Evolutionary conservation across 2,329 filamentous ascomycete species (phyloP).

Genomic region (Nemania sp.): DNA sequence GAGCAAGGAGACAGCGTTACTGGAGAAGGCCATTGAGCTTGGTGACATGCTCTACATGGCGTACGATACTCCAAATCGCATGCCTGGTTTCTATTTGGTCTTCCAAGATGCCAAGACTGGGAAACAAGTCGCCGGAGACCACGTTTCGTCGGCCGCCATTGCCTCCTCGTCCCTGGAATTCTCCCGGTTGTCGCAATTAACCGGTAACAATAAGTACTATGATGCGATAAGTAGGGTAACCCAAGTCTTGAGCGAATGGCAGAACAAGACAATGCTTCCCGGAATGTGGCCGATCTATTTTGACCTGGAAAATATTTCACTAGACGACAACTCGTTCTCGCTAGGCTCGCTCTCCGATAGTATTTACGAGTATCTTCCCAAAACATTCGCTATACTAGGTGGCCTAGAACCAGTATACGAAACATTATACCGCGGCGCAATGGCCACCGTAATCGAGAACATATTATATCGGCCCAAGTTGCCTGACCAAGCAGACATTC

Average conservation of each 20-base stretch:
- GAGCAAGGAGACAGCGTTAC: slow-evolving; percentile 55
- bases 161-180: slow-evolving; percentile 78
- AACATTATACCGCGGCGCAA: slow-evolving; percentile 71
- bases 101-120: slow-evolving; percentile 57
- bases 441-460: slow-evolving; percentile 69
- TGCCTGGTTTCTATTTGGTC: slow-evolving; percentile 68
- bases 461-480: slow-evolving; percentile 78
- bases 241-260: slow-evolving; percentile 73
- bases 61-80: slow-evolving; percentile 62
- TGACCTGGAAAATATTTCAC: slow-evolving; percentile 66
- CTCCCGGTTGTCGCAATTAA: slow-evolving; percentile 76
- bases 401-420: slow-evolving; percentile 72
- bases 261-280: slow-evolving; percentile 76
- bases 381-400: slow-evolving; percentile 74
- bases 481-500: slow-evolving; percentile 69
- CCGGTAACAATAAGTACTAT: slow-evolving; percentile 75
- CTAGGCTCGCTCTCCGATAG: slow-evolving; percentile 68
- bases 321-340: slow-evolving; percentile 59
- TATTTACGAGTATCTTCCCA: slow-evolving; percentile 70
- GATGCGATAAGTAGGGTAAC: slow-evolving; percentile 82
- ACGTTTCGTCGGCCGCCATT: slow-evolving; percentile 54
- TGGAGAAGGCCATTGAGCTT: slow-evolving; percentile 60
- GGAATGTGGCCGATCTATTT: slow-evolving; percentile 80
- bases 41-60: slow-evolving; percentile 62
- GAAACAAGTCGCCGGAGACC: slow-evolving; percentile 50